Percentiles rank a stretch among this genome's conserved stretches.
Evolutionary conservation across 331 rosid genomes (phyloP).

Genomic region (Rosa hybrid): DNA sequence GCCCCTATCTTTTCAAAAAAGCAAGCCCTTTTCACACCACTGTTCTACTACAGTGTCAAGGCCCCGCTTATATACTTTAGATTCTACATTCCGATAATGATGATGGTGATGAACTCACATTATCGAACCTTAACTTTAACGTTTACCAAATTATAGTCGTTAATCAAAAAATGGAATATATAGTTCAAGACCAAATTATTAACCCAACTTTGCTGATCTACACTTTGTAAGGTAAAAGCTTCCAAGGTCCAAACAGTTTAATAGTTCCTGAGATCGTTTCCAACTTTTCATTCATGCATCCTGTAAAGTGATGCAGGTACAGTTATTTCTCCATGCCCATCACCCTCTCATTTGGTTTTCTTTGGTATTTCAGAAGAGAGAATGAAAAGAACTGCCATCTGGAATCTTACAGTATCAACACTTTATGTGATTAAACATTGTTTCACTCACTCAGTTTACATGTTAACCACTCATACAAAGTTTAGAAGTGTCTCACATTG

Average conservation of each 20-base stretch:
- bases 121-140: not conserved
- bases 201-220: too few species aligned
- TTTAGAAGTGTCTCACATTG: too few species aligned
- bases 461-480: too few species aligned
- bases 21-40: not conserved
- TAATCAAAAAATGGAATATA: too few species aligned
- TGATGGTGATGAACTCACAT: not conserved
- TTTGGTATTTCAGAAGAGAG: not conserved
- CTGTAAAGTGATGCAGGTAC: not conserved
- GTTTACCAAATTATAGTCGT: not conserved
- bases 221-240: too few species aligned
- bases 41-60: not conserved
- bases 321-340: not conserved
- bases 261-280: not conserved
- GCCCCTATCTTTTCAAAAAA: conserved; percentile 29
- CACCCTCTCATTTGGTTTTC: not conserved
- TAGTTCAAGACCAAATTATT: too few species aligned
- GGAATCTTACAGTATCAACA: not conserved
- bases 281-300: not conserved
- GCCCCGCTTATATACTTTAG: not conserved
- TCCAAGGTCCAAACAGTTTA: not conserved
- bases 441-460: too few species aligned
- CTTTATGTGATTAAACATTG: too few species aligned
- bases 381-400: not conserved
- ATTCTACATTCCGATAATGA: not conserved